Evolutionary conservation across 768 basidiomycete genomes (phyloP).

Genomic region (Boletellus emodensis): DNA sequence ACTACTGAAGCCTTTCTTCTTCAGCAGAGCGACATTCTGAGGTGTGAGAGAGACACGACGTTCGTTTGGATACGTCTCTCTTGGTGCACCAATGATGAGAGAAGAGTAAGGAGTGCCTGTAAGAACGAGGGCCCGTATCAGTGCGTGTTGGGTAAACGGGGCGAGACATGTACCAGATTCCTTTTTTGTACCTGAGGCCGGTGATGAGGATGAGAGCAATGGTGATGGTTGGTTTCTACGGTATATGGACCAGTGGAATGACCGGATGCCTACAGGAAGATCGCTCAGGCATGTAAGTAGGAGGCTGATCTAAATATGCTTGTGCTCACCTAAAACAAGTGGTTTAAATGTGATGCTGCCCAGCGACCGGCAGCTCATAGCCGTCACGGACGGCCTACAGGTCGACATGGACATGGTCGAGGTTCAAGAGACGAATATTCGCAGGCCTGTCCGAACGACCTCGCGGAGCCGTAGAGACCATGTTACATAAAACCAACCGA

Average conservation of each 20-base stretch:
- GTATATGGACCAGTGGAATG: slow-evolving; percentile 30
- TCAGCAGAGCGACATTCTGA: slow-evolving; percentile 65
- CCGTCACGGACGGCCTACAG: slow-evolving; percentile 26
- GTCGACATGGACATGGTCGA: slow-evolving; percentile 31
- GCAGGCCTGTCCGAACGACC: slow-evolving; percentile 3
- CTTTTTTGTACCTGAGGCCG: slow-evolving; percentile 15
- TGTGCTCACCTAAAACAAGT: slow-evolving; percentile 21
- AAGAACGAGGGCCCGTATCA: not conserved
- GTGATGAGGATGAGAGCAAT: not conserved
- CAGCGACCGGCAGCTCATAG: slow-evolving; percentile 21
- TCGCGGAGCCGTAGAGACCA: slow-evolving; percentile 7
- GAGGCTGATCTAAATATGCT: not conserved
- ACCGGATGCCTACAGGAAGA: slow-evolving; percentile 23
- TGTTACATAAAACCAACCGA: slow-evolving; percentile 25
- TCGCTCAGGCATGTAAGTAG: not conserved
- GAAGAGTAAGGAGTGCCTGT: slow-evolving; percentile 65
- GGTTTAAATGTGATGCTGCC: slow-evolving; percentile 16
- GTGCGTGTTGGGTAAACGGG: not conserved
- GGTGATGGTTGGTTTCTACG: slow-evolving; percentile 17
- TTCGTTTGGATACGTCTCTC: slow-evolving; percentile 74
- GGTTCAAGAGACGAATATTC: slow-evolving; percentile 22
- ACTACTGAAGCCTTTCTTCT: slow-evolving; percentile 77
- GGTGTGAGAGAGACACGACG: slow-evolving; percentile 80
- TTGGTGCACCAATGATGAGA: slow-evolving; percentile 72
- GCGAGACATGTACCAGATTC: slow-evolving; percentile 23